Conservation (phyloP, 495 filamentous ascomycete species). For the Penicillium goetzii region DNA sequence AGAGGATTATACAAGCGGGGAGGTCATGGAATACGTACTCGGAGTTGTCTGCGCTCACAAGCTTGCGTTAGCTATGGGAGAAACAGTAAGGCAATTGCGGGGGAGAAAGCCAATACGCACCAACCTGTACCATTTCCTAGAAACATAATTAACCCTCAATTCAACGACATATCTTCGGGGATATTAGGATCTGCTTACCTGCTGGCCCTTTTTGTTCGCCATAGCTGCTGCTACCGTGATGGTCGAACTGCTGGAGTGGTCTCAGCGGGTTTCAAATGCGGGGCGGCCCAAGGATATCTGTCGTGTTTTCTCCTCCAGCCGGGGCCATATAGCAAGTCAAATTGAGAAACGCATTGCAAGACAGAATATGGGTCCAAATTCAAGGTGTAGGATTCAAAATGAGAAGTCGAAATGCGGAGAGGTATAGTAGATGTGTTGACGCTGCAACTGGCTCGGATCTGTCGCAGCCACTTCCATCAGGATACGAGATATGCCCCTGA, state of each 20-base stretch:
- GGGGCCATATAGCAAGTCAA: conserved; percentile 20
- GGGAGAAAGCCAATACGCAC: conserved; percentile 61
- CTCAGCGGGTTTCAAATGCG: conserved; percentile 34
- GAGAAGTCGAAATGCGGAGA: background rate
- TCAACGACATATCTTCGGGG: background rate
- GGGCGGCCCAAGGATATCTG: conserved; percentile 26
- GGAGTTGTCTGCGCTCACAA: conserved; percentile 44
- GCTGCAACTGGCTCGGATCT: background rate
- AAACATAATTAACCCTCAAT: conserved; percentile 21
- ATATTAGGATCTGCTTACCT: conserved; percentile 57
- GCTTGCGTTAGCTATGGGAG: conserved; percentile 31
- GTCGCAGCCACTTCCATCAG: background rate
- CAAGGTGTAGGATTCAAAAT: background rate
- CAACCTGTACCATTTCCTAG: conserved; percentile 99
- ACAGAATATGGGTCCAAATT: background rate
- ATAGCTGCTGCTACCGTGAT: conserved; percentile 31
- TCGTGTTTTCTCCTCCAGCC: conserved; percentile 24
- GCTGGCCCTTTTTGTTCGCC: conserved; percentile 70
- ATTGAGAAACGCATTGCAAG: conserved; percentile 22
- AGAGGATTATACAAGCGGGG: conserved; percentile 16
- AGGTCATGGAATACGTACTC: conserved; percentile 45
- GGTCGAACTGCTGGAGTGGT: conserved; percentile 18
- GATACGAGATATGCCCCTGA: background rate
- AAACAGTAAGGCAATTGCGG: conserved; percentile 26
- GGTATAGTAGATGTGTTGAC: background rate